Base-by-base conservation (phyloP, 495 filamentous ascomycete species). In the Lasiosphaeria miniovina region DNA sequence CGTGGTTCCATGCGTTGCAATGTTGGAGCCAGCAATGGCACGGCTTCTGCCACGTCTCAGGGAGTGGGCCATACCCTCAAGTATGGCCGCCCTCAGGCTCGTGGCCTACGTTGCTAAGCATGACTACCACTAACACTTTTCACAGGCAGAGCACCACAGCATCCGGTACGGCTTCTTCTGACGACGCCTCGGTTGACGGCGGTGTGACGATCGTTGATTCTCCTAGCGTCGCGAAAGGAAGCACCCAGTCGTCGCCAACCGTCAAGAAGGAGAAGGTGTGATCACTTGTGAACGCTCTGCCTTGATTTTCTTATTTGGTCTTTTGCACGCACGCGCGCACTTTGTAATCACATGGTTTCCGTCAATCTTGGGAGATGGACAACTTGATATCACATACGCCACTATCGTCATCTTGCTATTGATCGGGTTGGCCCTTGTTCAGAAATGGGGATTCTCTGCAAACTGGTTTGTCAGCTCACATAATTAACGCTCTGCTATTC, bases 191-290 rank as follows among this genome's bases (percentile, higher is more conserved):
- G 54, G 68, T 59, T 36, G 72, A 78, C 61, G 81, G 80, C 53
- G 73, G 73, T 52, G 74, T 77, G 52, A 79, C 80, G n/a, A 70
- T 82, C 48, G 72, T 78, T 34, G 79, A 80, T 52, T 81, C 79
- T 48, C 74, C 74, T n/a, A 73, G 74, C 52, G 70, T 76, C 54
- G 80, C 72, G 40, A 75, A 79, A 52, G 77, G 77, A 43, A 82
- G 78, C 64, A 76, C 72, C 55, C 73, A 76, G 59, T 75, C 77
- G 1, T 83, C 81, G 17, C 81, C 81, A 31, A 71, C 74, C 6
- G 66, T 70, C 66, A 80, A 80, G 61, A 72, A 74, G 62, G 77
- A 77, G 67, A 77, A 71, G 58, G 53, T 61, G 31, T 74, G 59
- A 56, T 49, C 52, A 60, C 41, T 46, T 33, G 34, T 36, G 41